Evolutionary conservation across 768 basidiomycete species (phyloP).

Genomic region (Auricularia sp.): DNA sequence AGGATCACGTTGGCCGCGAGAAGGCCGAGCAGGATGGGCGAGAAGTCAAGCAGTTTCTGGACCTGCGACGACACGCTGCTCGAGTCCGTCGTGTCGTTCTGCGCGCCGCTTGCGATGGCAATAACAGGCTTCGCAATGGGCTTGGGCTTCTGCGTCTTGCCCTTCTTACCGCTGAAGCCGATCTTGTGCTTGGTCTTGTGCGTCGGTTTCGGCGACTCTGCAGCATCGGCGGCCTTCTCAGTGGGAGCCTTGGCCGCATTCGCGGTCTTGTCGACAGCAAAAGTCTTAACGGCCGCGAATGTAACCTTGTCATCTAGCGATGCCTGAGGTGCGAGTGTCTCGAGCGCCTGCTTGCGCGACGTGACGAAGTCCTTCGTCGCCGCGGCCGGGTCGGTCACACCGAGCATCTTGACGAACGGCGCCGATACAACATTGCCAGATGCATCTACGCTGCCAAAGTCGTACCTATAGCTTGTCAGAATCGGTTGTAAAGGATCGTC

Average conservation of each 20-base stretch:
- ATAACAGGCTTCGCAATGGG: neutral
- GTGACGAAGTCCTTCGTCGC: neutral
- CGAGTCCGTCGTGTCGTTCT: neutral
- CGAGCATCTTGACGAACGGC: neutral
- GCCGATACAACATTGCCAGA: neutral
- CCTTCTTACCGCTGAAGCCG: conserved; percentile 1
- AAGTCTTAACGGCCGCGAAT: neutral
- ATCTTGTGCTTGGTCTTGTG: conserved; percentile 1
- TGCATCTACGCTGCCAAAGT: neutral
- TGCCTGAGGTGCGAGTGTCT: neutral
- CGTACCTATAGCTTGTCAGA: neutral
- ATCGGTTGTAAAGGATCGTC: neutral
- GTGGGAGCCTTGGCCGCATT: neutral
- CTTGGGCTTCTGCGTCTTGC: neutral
- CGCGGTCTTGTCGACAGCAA: neutral
- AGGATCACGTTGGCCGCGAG: conserved; percentile 1
- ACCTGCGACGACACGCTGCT: conserved; percentile 1
- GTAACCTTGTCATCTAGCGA: neutral
- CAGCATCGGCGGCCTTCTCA: neutral
- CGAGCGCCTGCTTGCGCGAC: neutral
- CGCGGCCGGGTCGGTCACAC: neutral
- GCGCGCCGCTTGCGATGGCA: neutral
- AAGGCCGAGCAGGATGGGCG: conserved; percentile 1
- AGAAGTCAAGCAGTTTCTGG: conserved; percentile 1
- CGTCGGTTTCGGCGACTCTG: neutral